phyloP scores from a whole-genome alignment of 495 filamentous ascomycete genomes.

The Aspergillus incahuasiensis region DNA sequence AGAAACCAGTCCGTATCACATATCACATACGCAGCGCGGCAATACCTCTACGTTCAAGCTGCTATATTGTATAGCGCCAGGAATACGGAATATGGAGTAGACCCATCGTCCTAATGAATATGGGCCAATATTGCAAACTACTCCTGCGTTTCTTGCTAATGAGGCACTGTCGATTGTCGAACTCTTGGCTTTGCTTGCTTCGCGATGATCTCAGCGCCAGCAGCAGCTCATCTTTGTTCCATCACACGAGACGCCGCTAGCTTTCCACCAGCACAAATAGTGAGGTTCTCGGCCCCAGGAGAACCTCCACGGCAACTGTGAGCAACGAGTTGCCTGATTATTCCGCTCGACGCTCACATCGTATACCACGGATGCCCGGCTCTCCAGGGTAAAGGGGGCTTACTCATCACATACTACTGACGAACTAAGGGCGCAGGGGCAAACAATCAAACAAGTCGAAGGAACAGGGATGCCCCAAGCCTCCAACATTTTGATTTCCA shows the following conservation, averaged over 20 bases:
- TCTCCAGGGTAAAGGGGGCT: background rate
- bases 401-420: constrained; percentile 6
- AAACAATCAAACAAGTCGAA: constrained; percentile 8
- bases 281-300: background rate
- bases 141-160: background rate
- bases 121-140: background rate
- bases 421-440: background rate
- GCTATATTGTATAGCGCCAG: background rate
- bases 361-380: background rate
- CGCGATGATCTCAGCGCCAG: constrained; percentile 3
- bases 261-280: background rate
- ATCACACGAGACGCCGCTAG: background rate
- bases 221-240: background rate
- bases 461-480: constrained; percentile 21
- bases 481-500: constrained; percentile 7
- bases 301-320: background rate
- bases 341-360: no score
- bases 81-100: no score
- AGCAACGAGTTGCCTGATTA: background rate
- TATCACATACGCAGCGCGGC: background rate
- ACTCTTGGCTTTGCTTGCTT: constrained; percentile 2
- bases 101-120: background rate
- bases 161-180: background rate
- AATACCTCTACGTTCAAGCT: no score
- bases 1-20: background rate